Percentiles rank a stretch among this genome's conserved stretches.
Conservation (phyloP, 1,139 yeast genomes). For the Spencermartinsiella ligniputridi region DNA sequence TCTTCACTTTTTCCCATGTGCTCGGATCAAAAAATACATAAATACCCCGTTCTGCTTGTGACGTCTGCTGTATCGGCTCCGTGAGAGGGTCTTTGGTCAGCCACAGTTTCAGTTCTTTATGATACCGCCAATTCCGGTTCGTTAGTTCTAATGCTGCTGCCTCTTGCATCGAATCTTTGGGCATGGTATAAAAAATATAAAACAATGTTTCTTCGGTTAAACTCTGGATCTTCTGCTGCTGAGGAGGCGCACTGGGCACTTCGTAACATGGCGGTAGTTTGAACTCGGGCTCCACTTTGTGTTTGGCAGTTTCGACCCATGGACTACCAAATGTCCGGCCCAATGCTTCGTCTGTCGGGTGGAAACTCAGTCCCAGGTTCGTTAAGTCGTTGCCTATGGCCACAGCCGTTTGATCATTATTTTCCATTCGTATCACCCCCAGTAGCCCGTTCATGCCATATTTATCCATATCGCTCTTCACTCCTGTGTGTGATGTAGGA, state of each 20-base stretch:
- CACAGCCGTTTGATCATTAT: constrained; percentile 59
- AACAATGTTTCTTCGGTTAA: constrained; percentile 92
- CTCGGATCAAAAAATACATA: constrained; percentile 95
- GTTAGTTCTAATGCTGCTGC: constrained; percentile 84
- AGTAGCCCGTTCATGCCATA: constrained; percentile 75
- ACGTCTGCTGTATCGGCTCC: constrained; percentile 82
- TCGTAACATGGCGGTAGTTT: constrained; percentile 55
- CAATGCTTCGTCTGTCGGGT: constrained; percentile 42
- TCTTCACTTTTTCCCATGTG: constrained; percentile 89
- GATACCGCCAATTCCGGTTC: constrained; percentile 94
- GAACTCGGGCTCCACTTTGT: constrained; percentile 86
- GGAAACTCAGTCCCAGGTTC: constrained; percentile 65
- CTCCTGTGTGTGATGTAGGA: constrained; percentile 1
- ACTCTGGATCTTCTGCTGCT: constrained; percentile 66
- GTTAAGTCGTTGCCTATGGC: constrained; percentile 84
- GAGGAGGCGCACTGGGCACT: constrained; percentile 48
- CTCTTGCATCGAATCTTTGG: constrained; percentile 90
- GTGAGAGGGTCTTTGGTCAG: constrained; percentile 87
- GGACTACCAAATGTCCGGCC: constrained; percentile 82
- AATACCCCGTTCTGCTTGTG: constrained; percentile 90
- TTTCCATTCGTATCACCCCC: constrained; percentile 65
- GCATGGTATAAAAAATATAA: constrained; percentile 89
- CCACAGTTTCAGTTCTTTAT: constrained; percentile 95
- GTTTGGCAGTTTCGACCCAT: constrained; percentile 87
- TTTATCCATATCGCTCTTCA: constrained; percentile 29